Evolutionary conservation across 352 stramenopile species (phyloP).

Genomic region (Globisporangium middletonii): DNA sequence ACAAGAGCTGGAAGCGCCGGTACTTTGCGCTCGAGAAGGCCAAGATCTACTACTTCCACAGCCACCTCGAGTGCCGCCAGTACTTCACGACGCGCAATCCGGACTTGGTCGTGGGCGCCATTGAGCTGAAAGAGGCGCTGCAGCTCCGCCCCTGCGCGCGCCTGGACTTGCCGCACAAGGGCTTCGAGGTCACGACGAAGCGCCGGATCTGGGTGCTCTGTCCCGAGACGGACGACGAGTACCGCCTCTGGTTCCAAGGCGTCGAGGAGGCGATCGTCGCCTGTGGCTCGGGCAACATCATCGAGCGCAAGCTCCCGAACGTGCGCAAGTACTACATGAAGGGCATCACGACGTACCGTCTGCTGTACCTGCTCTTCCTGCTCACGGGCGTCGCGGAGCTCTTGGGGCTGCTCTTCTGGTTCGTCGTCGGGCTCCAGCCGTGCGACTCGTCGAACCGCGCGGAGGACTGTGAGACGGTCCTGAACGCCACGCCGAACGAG

Average conservation of each 20-base stretch:
- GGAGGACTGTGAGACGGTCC: conserved; percentile 55
- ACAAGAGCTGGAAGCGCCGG: conserved; percentile 84
- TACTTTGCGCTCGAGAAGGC: conserved; percentile 85
- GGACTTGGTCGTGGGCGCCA: conserved; percentile 70
- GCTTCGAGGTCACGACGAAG: conserved; percentile 76
- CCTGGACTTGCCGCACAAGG: conserved; percentile 75
- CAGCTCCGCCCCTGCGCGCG: conserved; percentile 73
- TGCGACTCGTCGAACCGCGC: conserved; percentile 38
- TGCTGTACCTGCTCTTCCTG: conserved; percentile 77
- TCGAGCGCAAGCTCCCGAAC: conserved; percentile 82
- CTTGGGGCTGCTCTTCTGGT: conserved; percentile 71
- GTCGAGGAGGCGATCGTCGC: conserved; percentile 73
- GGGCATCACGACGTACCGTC: conserved; percentile 68
- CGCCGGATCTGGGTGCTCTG: conserved; percentile 83
- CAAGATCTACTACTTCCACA: conserved; percentile 90
- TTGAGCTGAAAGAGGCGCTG: conserved; percentile 82
- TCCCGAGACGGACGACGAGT: conserved; percentile 80
- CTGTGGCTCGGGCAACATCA: conserved; percentile 74
- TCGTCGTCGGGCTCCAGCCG: conserved; percentile 70
- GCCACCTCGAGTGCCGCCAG: conserved; percentile 76
- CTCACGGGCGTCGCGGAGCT: conserved; percentile 64
- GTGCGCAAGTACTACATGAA: conserved; percentile 89
- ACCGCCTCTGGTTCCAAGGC: conserved; percentile 79
- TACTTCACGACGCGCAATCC: conserved; percentile 84
- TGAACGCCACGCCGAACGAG: conserved; percentile 32